phyloP scores from a whole-genome alignment of 1,139 yeast species.

The Scheffersomyces titani region DNA sequence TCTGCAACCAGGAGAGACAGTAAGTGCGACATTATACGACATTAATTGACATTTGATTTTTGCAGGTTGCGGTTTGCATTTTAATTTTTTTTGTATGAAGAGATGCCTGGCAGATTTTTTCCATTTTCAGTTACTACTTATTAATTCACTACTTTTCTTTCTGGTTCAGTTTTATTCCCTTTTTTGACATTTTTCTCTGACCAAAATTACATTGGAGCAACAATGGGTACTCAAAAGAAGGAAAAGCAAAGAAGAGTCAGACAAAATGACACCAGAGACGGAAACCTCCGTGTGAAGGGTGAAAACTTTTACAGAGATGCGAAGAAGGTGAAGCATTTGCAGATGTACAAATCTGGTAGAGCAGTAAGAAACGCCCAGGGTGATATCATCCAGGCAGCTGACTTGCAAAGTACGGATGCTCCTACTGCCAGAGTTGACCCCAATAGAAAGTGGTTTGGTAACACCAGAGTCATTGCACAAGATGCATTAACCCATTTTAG shows the following conservation, averaged over 20 bases:
- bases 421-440: conserved; percentile 96
- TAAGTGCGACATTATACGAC: neutral
- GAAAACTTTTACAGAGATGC: conserved; percentile 97
- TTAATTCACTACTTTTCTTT: neutral
- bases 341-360: conserved; percentile 90
- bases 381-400: conserved; percentile 84
- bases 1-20: no score
- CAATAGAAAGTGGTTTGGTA: conserved; percentile 96
- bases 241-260: conserved; percentile 85
- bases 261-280: conserved; percentile 81
- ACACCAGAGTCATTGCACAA: conserved; percentile 95
- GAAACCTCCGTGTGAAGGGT: conserved; percentile 91
- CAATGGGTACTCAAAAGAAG: conserved; percentile 92
- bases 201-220: neutral
- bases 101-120: neutral
- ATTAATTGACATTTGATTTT: conserved; percentile 2
- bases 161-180: neutral
- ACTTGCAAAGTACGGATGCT: conserved; percentile 80
- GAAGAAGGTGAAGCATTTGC: conserved; percentile 83
- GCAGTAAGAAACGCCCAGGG: conserved; percentile 87
- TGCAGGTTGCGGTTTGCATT: neutral
- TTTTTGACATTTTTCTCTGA: neutral
- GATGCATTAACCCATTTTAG: conserved; percentile 94
- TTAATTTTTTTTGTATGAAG: neutral
- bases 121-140: neutral